Base-by-base conservation (phyloP, 2,329 filamentous ascomycete species). In the Diaporthe longicolla region DNA sequence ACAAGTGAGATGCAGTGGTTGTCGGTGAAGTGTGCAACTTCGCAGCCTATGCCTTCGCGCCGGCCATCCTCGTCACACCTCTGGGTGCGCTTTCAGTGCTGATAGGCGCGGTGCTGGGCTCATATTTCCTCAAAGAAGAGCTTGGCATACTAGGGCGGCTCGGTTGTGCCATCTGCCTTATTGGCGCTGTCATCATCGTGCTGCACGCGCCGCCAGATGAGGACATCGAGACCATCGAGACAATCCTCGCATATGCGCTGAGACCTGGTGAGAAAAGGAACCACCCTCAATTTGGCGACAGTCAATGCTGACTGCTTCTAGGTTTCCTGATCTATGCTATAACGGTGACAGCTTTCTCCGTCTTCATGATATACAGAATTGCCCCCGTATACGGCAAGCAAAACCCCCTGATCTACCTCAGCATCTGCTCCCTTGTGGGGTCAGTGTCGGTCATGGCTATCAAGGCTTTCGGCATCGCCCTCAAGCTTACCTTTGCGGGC, bases 361-460 rank as follows among this genome's bases (percentile, higher is more conserved):
- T 92, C 73, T 89, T 98, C 78, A 98, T 98, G 96, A 98, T 99
- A 78, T 99, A 99, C 88, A 94, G 92, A 83, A 89, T 99, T 77
- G 94, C 95, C 10, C 97, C 97, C 0, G 86, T 92, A 72, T 93
- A 99, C 80, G 97, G 97, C 81, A 97, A 95, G 88, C 95, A 94
- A 85, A 99, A 98, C 82, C 96, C 97, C 13, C 90, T 99, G 79
- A 93, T 99, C 79, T 99, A 96, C 84, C 92, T 99, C 78, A 98
- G 95, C 78, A 98, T 99, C 79, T 99, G 97, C 89, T 98, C 95
- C 69, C 97, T 95, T 4, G 95, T 98, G 76, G 97, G 97, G 79
- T 98, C 95, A 70, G 93, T 99, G 76, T 98, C 97, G 17, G 96
- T 99, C 87, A 99, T 99, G 97, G 95, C 97, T 43, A 94, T 98